Percentiles rank a stretch among this genome's conserved stretches.
These are phyloP conservation scores for Lactarius trivialis DNA, from an alignment of 768 basidiomycete genomes.

Conservation along the genomic window DNA sequence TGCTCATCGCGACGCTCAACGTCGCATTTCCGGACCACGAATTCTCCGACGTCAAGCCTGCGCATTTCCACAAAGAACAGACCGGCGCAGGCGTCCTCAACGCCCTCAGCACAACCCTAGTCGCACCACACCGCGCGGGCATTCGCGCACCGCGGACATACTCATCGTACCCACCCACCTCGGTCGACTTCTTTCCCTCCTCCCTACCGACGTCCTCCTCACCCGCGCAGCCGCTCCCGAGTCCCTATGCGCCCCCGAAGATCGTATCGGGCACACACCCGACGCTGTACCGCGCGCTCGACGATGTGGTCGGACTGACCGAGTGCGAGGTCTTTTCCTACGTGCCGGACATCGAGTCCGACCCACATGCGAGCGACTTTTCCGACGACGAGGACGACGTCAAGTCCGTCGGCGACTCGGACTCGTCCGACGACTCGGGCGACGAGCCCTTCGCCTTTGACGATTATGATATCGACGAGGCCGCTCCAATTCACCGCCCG, in stretches of 20 bases:
- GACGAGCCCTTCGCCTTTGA: constrained; percentile 74
- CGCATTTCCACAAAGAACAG: constrained; percentile 80
- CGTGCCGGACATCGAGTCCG: constrained; percentile 85
- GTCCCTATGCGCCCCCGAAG: constrained; percentile 64
- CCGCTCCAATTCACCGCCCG: constrained; percentile 25
- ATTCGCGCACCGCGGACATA: constrained; percentile 70
- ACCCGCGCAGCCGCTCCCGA: constrained; percentile 52
- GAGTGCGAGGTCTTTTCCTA: constrained; percentile 97
- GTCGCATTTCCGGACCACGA: constrained; percentile 97
- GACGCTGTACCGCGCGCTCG: constrained; percentile 76
- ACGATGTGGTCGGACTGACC: constrained; percentile 81
- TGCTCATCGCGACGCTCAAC: constrained; percentile 95
- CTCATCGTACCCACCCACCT: constrained; percentile 76
- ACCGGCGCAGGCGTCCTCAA: constrained; percentile 72
- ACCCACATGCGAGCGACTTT: constrained; percentile 85
- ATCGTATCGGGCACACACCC: constrained; percentile 84
- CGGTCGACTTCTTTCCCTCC: constrained; percentile 69
- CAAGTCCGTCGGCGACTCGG: constrained; percentile 56
- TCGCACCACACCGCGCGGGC: constrained; percentile 63
- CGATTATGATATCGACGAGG: constrained; percentile 67
- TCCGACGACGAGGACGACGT: constrained; percentile 75
- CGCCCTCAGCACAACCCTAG: constrained; percentile 75
- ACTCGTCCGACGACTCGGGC: constrained; percentile 58
- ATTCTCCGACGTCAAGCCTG: constrained; percentile 86
- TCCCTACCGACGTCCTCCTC: constrained; percentile 66